Evolutionary conservation across 208 protist genomes (phyloP).

Genomic region (Vickermania ingenoplastis): DNA sequence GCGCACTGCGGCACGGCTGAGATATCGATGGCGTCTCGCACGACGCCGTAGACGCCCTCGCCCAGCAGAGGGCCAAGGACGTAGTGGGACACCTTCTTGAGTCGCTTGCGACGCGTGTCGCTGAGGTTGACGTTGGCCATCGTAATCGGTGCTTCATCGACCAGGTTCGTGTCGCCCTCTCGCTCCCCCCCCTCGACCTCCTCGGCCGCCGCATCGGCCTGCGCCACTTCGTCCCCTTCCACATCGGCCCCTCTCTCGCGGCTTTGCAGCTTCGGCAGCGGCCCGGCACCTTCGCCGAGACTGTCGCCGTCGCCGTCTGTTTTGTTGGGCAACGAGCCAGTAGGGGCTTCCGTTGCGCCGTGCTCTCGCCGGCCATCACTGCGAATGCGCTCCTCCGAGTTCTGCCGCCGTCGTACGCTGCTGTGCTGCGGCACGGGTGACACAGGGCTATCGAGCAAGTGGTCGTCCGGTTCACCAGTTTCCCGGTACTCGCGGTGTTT

Average conservation of each 20-base stretch:
- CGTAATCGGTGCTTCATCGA: slow-evolving; percentile 22
- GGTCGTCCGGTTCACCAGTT: neutral
- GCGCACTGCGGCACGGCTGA: slow-evolving; percentile 19
- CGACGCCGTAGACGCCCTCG: slow-evolving; percentile 61
- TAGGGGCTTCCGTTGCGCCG: neutral
- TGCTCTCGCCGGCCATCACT: neutral
- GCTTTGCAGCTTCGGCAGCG: neutral
- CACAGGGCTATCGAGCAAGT: neutral
- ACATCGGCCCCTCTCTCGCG: too few species aligned
- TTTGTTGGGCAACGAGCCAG: neutral
- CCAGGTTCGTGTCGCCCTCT: neutral
- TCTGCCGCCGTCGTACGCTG: neutral
- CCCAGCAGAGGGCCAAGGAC: slow-evolving; percentile 70
- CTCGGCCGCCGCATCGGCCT: neutral
- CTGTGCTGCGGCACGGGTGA: neutral
- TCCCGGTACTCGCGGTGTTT: slow-evolving; percentile 5
- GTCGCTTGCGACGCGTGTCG: slow-evolving; percentile 53
- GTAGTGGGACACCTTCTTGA: slow-evolving; percentile 78
- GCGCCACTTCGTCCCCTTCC: too few species aligned
- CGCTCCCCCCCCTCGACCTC: neutral
- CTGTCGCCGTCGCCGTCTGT: slow-evolving; percentile 6
- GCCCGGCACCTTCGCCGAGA: neutral
- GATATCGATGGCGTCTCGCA: slow-evolving; percentile 70
- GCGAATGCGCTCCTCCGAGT: neutral
- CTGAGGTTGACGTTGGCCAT: slow-evolving; percentile 22